Evolutionary conservation across 2,329 filamentous ascomycete genomes (phyloP).

Genomic region (Arthrobotrys conoides): DNA sequence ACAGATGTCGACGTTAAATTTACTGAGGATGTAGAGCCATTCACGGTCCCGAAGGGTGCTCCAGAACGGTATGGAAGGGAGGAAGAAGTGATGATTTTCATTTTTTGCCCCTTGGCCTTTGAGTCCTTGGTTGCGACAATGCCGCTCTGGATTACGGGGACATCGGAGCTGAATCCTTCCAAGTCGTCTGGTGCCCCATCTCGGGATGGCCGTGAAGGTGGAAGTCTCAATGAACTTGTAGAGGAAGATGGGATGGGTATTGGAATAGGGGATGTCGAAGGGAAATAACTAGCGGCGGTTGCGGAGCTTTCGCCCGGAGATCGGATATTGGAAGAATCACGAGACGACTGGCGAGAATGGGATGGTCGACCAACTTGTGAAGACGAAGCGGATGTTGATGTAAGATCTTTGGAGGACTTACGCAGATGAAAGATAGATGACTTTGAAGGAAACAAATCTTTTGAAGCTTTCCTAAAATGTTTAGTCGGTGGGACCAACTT

Average conservation of each 20-base stretch:
- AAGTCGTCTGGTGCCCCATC: constrained; percentile 50
- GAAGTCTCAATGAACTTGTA: constrained; percentile 44
- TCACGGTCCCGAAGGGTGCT: constrained; percentile 39
- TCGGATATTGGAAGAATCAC: constrained; percentile 52
- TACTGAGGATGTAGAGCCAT: constrained; percentile 51
- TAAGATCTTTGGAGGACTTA: constrained; percentile 53
- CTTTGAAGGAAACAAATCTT: constrained; percentile 45
- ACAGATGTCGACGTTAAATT: constrained; percentile 56
- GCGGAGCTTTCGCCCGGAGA: constrained; percentile 47
- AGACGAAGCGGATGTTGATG: constrained; percentile 39
- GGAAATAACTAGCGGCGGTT: constrained; percentile 45
- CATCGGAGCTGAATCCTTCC: constrained; percentile 46
- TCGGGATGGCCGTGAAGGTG: constrained; percentile 54
- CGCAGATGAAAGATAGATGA: constrained; percentile 42
- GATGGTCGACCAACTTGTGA: constrained; percentile 42
- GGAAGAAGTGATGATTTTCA: constrained; percentile 58
- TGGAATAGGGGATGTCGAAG: constrained; percentile 54
- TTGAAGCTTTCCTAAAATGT: constrained; percentile 43
- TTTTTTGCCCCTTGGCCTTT: constrained; percentile 51
- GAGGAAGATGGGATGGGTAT: constrained; percentile 55
- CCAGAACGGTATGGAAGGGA: constrained; percentile 51
- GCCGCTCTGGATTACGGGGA: constrained; percentile 55
- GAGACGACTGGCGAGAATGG: constrained; percentile 56
- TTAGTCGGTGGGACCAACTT: constrained; percentile 29
- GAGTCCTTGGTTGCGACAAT: constrained; percentile 52